Conservation (phyloP, 1,284 basidiomycete genomes). For the Chalciporus sp. region DNA sequence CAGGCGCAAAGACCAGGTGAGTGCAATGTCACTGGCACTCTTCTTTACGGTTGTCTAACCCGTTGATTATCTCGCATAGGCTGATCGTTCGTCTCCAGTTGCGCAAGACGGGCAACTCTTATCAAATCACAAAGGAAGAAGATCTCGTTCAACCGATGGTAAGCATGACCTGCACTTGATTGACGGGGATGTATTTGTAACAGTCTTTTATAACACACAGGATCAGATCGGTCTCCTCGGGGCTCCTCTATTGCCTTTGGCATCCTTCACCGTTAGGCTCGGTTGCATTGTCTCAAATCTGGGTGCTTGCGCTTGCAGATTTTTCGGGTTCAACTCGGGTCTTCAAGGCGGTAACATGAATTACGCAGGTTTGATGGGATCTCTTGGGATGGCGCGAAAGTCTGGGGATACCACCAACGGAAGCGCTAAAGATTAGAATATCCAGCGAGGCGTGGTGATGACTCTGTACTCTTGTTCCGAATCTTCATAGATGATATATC, state of each 20-base stretch:
- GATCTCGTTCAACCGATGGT: slow-evolving; percentile 28
- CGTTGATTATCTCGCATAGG: slow-evolving; percentile 10
- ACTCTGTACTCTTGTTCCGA: background rate
- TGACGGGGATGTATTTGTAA: background rate
- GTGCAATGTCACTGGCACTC: background rate
- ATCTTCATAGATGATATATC: too few relatives aligned
- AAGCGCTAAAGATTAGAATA: slow-evolving; percentile 17
- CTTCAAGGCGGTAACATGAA: slow-evolving; percentile 23
- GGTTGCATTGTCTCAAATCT: slow-evolving; percentile 46
- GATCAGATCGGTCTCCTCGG: slow-evolving; percentile 52
- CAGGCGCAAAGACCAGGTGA: slow-evolving; percentile 21
- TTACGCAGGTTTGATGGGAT: slow-evolving; percentile 25
- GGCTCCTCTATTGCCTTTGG: slow-evolving; percentile 50
- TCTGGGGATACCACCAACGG: slow-evolving; percentile 10
- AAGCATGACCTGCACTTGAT: background rate
- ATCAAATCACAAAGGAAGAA: slow-evolving; percentile 23
- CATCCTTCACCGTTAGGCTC: slow-evolving; percentile 40
- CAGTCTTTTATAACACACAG: slow-evolving; percentile 31
- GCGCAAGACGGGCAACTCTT: slow-evolving; percentile 11
- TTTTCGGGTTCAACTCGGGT: slow-evolving; percentile 26
- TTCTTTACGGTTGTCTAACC: background rate
- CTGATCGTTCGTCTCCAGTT: slow-evolving; percentile 26
- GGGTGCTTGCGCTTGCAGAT: slow-evolving; percentile 43
- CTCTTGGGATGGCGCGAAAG: slow-evolving; percentile 19
- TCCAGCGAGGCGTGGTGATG: background rate